Base-by-base conservation (phyloP, 352 stramenopile species). In the Globisporangium camurandrum region DNA sequence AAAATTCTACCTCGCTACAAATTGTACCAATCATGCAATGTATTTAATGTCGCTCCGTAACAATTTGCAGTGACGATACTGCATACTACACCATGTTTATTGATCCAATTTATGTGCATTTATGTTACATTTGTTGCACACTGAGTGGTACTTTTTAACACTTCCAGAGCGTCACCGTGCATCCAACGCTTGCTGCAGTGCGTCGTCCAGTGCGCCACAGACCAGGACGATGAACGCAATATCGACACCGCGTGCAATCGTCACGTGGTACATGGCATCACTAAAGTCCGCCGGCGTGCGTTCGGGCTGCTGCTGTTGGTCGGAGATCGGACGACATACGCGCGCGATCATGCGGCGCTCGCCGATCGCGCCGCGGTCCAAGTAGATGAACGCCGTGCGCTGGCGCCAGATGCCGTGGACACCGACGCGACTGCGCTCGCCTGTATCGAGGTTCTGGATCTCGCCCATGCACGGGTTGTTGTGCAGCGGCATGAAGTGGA, bases 401-500 rank as follows among this genome's bases (percentile, higher is more conserved):
- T 51, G 45, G n/a, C 57, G 61, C 57, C 57, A 69, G 46, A 66
- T 42, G 24, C 61, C 61, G 3, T 54, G 16, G 27, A 69, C 36
- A 3, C 53, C 53, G n/a, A 66, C 17, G 9, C 26, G 19, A 20
- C 44, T 33, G 42, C 22, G 26, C 23, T 48, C 42, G 26, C 63
- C 17, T 1, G 60, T 64, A 19, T 64, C 43, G n/a, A 57, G 54
- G 55, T 72, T 62, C n/a, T 65, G 56, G n/a, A 66, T 57, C 31
- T 75, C 60, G 43, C 26, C 26, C 4, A 49, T 50, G 17, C 67
- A 34, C 27, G 69, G 51, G 3, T 72, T 64, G n/a, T 60, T 57
- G 54, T 57, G 31, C 9, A 60, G 46, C 6, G 64, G 54, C 6
- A 69, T 46, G 30, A 63, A 73, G 28, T 69, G 66, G 44, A 71